Evolutionary conservation across 768 basidiomycete species (phyloP).

Genomic region (Pisolithus albus): DNA sequence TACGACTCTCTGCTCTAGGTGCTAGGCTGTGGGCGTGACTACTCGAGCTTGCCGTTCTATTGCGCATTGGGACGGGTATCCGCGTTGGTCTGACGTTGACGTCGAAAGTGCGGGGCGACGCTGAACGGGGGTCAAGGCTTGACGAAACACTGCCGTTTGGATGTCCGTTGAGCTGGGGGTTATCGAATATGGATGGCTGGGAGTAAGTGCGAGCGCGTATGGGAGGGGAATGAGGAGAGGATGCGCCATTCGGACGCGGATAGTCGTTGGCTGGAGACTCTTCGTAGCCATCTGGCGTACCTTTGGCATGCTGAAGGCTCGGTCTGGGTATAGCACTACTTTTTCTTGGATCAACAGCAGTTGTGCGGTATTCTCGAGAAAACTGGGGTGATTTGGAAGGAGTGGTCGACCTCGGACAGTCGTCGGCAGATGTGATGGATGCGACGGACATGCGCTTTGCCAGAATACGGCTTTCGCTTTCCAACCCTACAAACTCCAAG

Average conservation of each 20-base stretch:
- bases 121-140: constrained; percentile 33
- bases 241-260: constrained; percentile 22
- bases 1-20: constrained; percentile 33
- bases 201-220: constrained; percentile 62
- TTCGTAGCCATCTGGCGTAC: constrained; percentile 20
- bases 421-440: constrained; percentile 54
- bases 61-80: constrained; percentile 40
- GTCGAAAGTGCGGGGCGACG: constrained; percentile 38
- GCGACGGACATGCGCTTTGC: constrained; percentile 71
- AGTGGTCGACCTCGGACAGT: constrained; percentile 22
- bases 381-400: constrained; percentile 15
- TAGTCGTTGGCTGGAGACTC: constrained; percentile 17
- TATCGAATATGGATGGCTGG: constrained; percentile 46
- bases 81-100: constrained; percentile 38
- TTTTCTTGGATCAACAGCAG: constrained; percentile 29
- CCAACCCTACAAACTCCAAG: constrained; percentile 48
- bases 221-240: constrained; percentile 26
- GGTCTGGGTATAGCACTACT: constrained; percentile 43
- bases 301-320: constrained; percentile 33
- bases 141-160: constrained; percentile 24
- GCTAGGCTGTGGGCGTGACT: constrained; percentile 31
- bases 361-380: constrained; percentile 14
- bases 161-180: constrained; percentile 26
- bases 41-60: constrained; percentile 36
- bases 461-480: constrained; percentile 73